A percentile compares a stretch with the other conserved stretches of the same genome.
phyloP scores from a whole-genome alignment of 768 basidiomycete genomes.

The Dioszegia hungarica region DNA sequence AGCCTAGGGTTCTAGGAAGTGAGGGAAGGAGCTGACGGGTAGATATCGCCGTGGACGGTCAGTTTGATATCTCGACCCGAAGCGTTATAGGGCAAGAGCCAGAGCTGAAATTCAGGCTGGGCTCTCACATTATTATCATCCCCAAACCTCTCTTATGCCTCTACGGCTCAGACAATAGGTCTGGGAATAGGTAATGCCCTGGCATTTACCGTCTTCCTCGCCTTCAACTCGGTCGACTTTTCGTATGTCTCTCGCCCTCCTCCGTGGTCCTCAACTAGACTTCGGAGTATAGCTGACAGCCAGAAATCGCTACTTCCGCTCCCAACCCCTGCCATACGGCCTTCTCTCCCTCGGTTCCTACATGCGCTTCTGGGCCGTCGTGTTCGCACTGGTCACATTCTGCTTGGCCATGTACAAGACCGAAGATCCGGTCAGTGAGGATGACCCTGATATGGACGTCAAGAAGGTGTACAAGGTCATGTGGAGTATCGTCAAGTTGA shows the following conservation, averaged over 20 bases:
- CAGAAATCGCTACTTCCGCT: constrained; percentile 54
- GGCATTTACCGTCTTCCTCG: constrained; percentile 94
- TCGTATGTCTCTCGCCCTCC: constrained; percentile 54
- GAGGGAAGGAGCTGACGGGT: constrained; percentile 1
- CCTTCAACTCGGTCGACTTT: constrained; percentile 91
- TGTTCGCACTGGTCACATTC: constrained; percentile 77
- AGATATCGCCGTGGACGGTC: constrained; percentile 89
- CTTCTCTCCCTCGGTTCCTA: constrained; percentile 65
- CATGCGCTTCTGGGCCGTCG: constrained; percentile 75
- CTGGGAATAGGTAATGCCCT: constrained; percentile 92
- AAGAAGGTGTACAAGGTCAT: constrained; percentile 87
- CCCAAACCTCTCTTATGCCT: constrained; percentile 91
- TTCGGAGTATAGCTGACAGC: not conserved
- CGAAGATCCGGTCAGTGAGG: constrained; percentile 74
- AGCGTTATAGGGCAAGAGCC: no score
- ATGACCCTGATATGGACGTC: constrained; percentile 82
- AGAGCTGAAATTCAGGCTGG: constrained; percentile 43
- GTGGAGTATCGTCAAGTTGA: constrained; percentile 85
- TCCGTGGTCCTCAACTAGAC: no score
- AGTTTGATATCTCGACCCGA: constrained; percentile 42
- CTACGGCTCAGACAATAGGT: constrained; percentile 96
- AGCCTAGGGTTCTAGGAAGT: no score
- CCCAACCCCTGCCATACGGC: constrained; percentile 49
- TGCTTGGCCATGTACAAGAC: constrained; percentile 84
- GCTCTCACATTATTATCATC: constrained; percentile 66